Percentiles rank a stretch among this genome's conserved stretches.
phyloP scores from a whole-genome alignment of 495 filamentous ascomycete genomes.

The Aspergillus panamensis region DNA sequence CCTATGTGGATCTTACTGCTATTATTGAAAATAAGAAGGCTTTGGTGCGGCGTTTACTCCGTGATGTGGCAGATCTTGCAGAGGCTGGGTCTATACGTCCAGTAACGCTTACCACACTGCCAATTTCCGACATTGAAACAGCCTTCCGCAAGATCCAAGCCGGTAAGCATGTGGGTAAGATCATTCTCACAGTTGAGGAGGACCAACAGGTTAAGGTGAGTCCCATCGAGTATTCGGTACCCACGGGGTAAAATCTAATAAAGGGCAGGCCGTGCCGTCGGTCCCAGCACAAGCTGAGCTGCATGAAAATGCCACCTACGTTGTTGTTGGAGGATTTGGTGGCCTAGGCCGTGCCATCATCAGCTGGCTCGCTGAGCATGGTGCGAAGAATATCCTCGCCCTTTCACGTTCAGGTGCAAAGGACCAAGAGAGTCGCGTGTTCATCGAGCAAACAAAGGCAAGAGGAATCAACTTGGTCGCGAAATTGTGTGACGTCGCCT shows the following conservation, averaged over 20 bases:
- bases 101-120: slow-evolving; percentile 28
- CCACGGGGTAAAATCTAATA: not conserved
- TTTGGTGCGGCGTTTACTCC: slow-evolving; percentile 5
- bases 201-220: slow-evolving; percentile 9
- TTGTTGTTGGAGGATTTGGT: slow-evolving; percentile 45
- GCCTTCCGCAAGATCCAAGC: slow-evolving; percentile 57
- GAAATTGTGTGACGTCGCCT: slow-evolving; percentile 34
- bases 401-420: slow-evolving; percentile 30
- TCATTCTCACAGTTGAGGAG: slow-evolving; percentile 42
- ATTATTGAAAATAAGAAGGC: slow-evolving; percentile 12
- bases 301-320: slow-evolving; percentile 33
- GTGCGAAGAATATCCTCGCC: slow-evolving; percentile 55
- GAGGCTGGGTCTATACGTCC: slow-evolving; percentile 6
- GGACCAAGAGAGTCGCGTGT: slow-evolving; percentile 33
- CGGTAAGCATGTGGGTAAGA: slow-evolving; percentile 55
- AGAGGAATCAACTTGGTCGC: slow-evolving; percentile 9
- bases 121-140: slow-evolving; percentile 38
- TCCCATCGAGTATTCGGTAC: not conserved
- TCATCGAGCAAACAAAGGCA: not conserved
- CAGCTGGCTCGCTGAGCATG: slow-evolving; percentile 55
- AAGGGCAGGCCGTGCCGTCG: slow-evolving; percentile 9
- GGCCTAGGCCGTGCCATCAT: slow-evolving; percentile 45
- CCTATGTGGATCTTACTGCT: slow-evolving; percentile 20
- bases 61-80: slow-evolving; percentile 15
- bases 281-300: slow-evolving; percentile 10